Evolutionary conservation across 2,329 filamentous ascomycete species (phyloP).

Genomic region (Scedosporium aurantiacum): DNA sequence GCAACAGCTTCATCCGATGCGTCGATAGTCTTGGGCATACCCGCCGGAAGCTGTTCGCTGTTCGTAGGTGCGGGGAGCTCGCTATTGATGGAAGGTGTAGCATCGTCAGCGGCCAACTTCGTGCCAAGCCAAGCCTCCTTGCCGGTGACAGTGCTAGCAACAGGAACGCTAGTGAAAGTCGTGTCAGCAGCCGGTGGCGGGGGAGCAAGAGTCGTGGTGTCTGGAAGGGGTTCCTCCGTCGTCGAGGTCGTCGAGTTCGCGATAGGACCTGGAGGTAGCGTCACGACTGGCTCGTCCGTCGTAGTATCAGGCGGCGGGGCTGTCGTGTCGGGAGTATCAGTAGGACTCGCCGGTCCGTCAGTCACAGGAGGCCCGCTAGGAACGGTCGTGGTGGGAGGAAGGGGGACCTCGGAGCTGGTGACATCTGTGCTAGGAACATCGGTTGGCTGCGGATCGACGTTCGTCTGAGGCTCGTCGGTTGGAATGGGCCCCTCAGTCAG

Average conservation of each 20-base stretch:
- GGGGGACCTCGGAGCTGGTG: neutral
- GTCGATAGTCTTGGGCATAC: slow-evolving; percentile 64
- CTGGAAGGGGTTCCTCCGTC: neutral
- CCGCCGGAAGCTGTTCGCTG: slow-evolving; percentile 46
- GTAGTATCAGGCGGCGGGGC: slow-evolving; percentile 1
- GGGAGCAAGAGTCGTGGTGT: neutral
- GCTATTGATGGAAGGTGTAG: slow-evolving; percentile 10
- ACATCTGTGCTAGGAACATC: neutral
- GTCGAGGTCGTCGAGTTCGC: neutral
- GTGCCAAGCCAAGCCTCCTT: slow-evolving; percentile 11
- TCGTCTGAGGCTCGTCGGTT: slow-evolving; percentile 1
- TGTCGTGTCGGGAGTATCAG: slow-evolving; percentile 1
- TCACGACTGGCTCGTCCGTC: neutral
- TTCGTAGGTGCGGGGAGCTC: slow-evolving; percentile 15
- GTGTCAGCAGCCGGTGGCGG: slow-evolving; percentile 9
- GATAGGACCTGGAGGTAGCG: neutral
- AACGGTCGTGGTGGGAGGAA: neutral
- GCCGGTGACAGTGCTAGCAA: slow-evolving; percentile 8
- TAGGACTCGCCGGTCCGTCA: neutral
- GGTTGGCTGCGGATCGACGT: slow-evolving; percentile 5
- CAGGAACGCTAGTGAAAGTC: slow-evolving; percentile 11
- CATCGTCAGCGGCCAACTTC: slow-evolving; percentile 9
- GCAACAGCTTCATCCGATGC: slow-evolving; percentile 46
- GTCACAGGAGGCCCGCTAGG: slow-evolving; percentile 6
- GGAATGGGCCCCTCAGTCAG: neutral